Conservation (phyloP, 306 rosid species). For the Vachellia pachyceras region DNA sequence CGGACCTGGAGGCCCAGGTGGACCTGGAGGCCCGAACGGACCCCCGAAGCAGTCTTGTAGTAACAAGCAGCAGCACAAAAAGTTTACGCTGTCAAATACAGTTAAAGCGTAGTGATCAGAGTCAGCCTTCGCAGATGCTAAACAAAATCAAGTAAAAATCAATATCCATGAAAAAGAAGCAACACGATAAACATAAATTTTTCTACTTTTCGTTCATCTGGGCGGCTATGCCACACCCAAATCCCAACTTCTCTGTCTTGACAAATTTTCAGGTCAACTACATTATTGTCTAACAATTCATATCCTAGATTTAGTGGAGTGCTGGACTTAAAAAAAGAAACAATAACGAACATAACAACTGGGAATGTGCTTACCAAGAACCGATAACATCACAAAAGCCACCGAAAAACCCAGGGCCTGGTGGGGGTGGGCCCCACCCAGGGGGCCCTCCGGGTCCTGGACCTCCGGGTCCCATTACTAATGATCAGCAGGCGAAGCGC, state of each 20-base stretch:
- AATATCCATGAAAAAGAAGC: not conserved
- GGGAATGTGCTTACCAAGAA: slow-evolving; percentile 52
- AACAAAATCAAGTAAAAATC: not conserved
- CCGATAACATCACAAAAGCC: slow-evolving; percentile 49
- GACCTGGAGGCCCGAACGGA: slow-evolving; percentile 48
- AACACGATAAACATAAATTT: not conserved
- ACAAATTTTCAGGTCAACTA: not conserved
- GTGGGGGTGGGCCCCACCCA: slow-evolving; percentile 49
- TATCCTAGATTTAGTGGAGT: not conserved
- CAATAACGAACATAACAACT: not conserved
- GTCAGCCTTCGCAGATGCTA: not conserved
- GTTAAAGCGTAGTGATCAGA: not conserved
- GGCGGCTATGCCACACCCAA: not conserved
- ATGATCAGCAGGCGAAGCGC: not conserved
- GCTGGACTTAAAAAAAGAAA: not conserved
- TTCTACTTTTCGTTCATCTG: too few relatives aligned
- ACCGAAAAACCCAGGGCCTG: slow-evolving; percentile 43
- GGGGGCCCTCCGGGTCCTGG: slow-evolving; percentile 45
- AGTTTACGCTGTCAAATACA: slow-evolving; percentile 46
- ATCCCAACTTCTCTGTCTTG: not conserved
- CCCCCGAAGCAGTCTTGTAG: slow-evolving; percentile 63
- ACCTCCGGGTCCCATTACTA: slow-evolving; percentile 49
- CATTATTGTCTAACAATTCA: not conserved
- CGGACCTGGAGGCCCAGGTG: slow-evolving; percentile 44
- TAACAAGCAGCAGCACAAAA: slow-evolving; percentile 69